phyloP scores from a whole-genome alignment of 805 yeast species.

The Lipomyces yamanashiensis region DNA sequence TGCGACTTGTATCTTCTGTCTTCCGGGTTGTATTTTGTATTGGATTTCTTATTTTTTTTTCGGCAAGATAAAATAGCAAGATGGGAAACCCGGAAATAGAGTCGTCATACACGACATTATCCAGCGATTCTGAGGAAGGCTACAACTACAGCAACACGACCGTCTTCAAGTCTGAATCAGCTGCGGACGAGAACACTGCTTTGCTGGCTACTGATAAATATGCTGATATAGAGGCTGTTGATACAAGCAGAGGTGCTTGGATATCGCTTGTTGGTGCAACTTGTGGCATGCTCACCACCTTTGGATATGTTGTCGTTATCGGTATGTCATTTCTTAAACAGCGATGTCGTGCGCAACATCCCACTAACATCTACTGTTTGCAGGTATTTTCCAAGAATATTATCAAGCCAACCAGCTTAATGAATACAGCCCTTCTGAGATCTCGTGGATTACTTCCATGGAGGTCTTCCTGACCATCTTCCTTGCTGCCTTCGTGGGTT shows the following conservation, averaged over 20 bases:
- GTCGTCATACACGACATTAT: neutral
- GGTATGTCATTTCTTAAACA: constrained; percentile 33
- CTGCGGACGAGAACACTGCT: constrained; percentile 13
- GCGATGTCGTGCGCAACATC: no score
- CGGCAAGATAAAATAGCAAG: neutral
- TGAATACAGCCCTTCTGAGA: constrained; percentile 39
- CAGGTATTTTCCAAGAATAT: constrained; percentile 42
- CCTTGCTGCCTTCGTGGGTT: constrained; percentile 37
- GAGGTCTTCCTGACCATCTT: constrained; percentile 41
- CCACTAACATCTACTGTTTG: neutral
- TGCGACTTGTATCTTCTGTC: no score
- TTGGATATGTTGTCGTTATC: constrained; percentile 54
- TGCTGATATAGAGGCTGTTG: constrained; percentile 3
- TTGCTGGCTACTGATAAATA: constrained; percentile 2
- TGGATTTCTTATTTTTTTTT: neutral
- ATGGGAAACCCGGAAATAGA: neutral
- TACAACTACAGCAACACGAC: neutral
- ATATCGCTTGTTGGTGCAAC: constrained; percentile 59
- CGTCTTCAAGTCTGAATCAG: constrained; percentile 1
- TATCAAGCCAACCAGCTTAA: constrained; percentile 38
- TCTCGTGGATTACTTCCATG: constrained; percentile 46
- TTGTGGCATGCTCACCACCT: constrained; percentile 59
- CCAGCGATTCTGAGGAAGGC: constrained; percentile 3
- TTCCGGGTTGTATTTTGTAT: no score
- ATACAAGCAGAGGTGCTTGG: constrained; percentile 48